Evolutionary conservation across 2,329 filamentous ascomycete genomes (phyloP), one percentile per base, ranked within the genome.

Genomic region (Helminthosporium solani): DNA sequence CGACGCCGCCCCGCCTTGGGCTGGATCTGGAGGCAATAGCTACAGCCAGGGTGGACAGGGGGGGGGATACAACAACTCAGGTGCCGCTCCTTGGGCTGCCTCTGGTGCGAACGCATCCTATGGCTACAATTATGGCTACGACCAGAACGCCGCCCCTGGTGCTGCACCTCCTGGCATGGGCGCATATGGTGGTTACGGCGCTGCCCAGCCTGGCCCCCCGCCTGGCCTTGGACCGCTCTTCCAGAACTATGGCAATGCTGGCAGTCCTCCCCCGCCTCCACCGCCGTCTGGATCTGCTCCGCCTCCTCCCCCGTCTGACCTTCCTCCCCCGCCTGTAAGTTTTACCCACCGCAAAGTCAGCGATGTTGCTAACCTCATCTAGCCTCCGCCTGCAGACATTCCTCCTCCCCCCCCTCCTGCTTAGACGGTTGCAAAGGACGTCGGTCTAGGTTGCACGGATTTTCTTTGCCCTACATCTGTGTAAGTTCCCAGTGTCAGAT

Each of bases 201-300:
- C 62, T 31, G 53, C 66, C 41, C 81, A 59, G 78, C 46, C 61
- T 74, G 50, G 73, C 34, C 78, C 66, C 45, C 66, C 67, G 41
- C 67, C 79, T 49, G 82, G 81, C 33, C 74, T 86, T 50, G 84
- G 80, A 63, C 80, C 82, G 37, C 75, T 88, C 47, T 84, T 87
- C 60, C 82, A 87, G 68, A 84, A 85, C 60, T 88, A 82, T 52
- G 75, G 80, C 31, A 73, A 73, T 53, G 75, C 69, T 49, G 71
- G 70, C 34, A 73, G 77, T 46, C 80, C 81, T 34, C 83, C 84
- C 20, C 81, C 83, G 1, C 80, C 82, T n/a, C 79, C 81, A 8
- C 79, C 81, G 38, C 71, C 70, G 15, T 72, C 75, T 38, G 80
- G 80, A 34, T 83, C 84, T 30, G 82, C 84, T 1, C 80, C 81